These are phyloP conservation scores for Coelastrella sp. DNA, from an alignment of 139 green algal species.

Conservation along the genomic window DNA sequence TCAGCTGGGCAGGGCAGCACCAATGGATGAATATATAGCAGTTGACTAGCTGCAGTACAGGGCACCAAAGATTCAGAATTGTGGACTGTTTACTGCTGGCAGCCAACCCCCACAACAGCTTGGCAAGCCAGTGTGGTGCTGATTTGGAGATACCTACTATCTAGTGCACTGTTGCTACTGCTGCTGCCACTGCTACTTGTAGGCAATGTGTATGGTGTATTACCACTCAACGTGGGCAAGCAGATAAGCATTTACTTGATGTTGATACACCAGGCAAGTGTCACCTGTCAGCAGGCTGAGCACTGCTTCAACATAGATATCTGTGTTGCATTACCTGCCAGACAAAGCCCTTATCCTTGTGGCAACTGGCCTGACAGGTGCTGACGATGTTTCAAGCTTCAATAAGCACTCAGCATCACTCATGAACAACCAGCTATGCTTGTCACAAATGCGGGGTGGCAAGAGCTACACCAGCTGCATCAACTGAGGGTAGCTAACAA, in stretches of 20 bases:
- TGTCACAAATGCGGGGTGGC: no score
- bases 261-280: conserved; percentile 37
- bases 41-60: no score
- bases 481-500: no score
- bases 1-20: no score
- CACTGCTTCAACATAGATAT: not conserved
- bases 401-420: no score
- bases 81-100: not conserved
- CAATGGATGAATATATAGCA: no score
- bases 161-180: not conserved
- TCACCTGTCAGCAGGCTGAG: not conserved
- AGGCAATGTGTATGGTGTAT: conserved; percentile 47
- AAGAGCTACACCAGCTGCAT: no score
- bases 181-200: not conserved
- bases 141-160: no score
- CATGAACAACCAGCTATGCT: no score
- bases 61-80: no score
- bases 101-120: not conserved
- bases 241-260: conserved; percentile 41
- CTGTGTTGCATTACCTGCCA: not conserved
- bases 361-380: not conserved
- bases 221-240: conserved; percentile 23
- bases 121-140: not conserved
- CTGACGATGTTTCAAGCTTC: not conserved
- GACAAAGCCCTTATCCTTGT: not conserved